phyloP scores from a whole-genome alignment of 441 rosid species.

The Kokia cookei region DNA sequence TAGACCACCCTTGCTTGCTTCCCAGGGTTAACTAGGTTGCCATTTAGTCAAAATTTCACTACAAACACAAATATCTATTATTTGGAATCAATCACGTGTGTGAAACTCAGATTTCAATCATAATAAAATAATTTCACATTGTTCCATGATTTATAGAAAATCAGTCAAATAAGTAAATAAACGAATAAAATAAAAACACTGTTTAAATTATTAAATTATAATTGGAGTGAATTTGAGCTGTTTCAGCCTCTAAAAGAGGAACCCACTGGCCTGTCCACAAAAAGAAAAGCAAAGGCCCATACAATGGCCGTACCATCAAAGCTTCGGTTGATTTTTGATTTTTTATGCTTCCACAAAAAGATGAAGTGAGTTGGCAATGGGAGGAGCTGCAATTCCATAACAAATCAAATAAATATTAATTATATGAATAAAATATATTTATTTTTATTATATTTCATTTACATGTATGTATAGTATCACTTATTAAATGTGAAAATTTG shows the following conservation, averaged over 20 bases:
- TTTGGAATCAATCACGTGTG: too few species aligned
- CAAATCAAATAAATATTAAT: too few species aligned
- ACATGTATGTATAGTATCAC: too few species aligned
- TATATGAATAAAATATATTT: too few species aligned
- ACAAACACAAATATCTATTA: not conserved
- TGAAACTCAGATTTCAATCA: too few species aligned
- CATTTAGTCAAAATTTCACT: not conserved
- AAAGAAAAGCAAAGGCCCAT: not conserved
- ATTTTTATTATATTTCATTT: too few species aligned
- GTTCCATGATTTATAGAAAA: too few species aligned
- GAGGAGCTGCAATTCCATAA: not conserved
- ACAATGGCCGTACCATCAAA: constrained; percentile 28
- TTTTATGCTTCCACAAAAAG: not conserved
- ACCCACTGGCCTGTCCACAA: not conserved
- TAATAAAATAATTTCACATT: too few species aligned
- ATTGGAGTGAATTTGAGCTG: not conserved
- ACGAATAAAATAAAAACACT: not conserved
- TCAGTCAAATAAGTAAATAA: too few species aligned
- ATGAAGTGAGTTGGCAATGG: not conserved
- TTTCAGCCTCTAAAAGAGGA: not conserved
- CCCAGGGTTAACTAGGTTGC: not conserved
- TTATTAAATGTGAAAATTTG: too few species aligned
- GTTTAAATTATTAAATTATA: not conserved
- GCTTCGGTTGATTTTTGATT: constrained; percentile 13
- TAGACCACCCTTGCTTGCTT: not conserved